These are phyloP conservation scores for Aeminium ludgeri DNA, from an alignment of 495 filamentous ascomycete genomes.

Conservation along the genomic window DNA sequence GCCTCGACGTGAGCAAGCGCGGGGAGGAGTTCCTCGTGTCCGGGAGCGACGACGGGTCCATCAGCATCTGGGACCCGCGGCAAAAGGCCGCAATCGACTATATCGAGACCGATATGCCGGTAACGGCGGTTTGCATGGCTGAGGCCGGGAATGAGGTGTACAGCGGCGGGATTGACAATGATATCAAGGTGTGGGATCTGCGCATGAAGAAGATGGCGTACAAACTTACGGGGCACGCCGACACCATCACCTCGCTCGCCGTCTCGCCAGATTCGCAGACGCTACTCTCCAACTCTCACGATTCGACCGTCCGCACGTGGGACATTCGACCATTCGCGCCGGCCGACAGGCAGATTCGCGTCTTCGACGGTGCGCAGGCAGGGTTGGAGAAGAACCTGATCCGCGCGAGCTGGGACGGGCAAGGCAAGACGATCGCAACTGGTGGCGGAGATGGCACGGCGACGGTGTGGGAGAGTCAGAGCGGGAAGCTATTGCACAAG, in stretches of 20 bases:
- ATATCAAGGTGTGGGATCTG: constrained; percentile 93
- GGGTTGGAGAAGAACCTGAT: constrained; percentile 88
- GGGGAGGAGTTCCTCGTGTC: constrained; percentile 81
- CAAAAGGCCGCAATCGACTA: constrained; percentile 78
- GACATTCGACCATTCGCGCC: constrained; percentile 92
- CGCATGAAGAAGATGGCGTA: constrained; percentile 79
- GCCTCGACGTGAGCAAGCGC: constrained; percentile 67
- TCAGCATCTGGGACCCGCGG: constrained; percentile 90
- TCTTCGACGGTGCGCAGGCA: constrained; percentile 72
- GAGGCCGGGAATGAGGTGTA: constrained; percentile 94
- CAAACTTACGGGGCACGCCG: constrained; percentile 72
- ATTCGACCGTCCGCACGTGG: constrained; percentile 88
- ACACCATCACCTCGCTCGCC: constrained; percentile 77
- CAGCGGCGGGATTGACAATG: constrained; percentile 88
- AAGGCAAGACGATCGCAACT: constrained; percentile 70
- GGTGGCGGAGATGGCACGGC: constrained; percentile 83
- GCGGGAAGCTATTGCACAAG: constrained; percentile 79
- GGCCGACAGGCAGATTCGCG: constrained; percentile 60
- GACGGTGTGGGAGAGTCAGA: constrained; percentile 72
- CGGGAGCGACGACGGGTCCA: constrained; percentile 80
- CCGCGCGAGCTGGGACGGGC: constrained; percentile 76
- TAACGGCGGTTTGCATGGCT: constrained; percentile 77
- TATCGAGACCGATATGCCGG: constrained; percentile 79
- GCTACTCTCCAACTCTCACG: constrained; percentile 81
- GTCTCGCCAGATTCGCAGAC: constrained; percentile 85